Evolutionary conservation across 352 stramenopile genomes (phyloP), one percentile per base, ranked within the genome.

Genomic region (Saprolegnia parasitica): DNA sequence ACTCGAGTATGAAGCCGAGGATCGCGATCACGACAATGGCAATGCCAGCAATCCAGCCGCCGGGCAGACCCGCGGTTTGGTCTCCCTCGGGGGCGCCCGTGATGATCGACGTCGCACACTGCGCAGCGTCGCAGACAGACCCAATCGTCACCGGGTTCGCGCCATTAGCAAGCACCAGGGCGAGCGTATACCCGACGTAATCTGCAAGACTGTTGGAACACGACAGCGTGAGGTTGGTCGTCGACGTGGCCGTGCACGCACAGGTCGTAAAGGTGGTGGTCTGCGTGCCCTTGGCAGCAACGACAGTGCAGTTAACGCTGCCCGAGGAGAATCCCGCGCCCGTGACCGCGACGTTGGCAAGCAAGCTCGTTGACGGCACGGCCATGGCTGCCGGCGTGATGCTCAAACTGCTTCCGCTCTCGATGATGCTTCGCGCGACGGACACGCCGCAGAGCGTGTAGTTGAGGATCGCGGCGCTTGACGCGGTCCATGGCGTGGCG

Each of bases 1-100:
- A 91, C 71, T 95, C 86, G 57, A 89, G 81, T 16, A 84, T 40
- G 64, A 95, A 95, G 29, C 84, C 86, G 0, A 76, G 62, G 18
- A 88, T 10, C 2, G 86, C 86, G 39, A 92, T 72, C 18, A 78
- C 76, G 13, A 76, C 84, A n/a, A 95, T 83, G 29, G 75, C 79
- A 56, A 91, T 88, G 42, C 70, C 86, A 58, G 91, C 81, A 63
- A 89, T 79, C 49, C 90, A 66, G n/a, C 84, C 83, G 45, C 81
- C 76, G 4, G 83, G 81, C 2, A 95, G 79, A n/a, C 86, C 86
- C 1, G 86, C 79, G 2, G 58, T 0, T 71, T 9, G 50, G 86
- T 76, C 23, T 54, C 88, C 76, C 73, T 94, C 81, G 1, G 78
- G 87, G 3, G 52, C 16, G 24, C 52, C 52, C 20, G 52, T 60